These are phyloP conservation scores for Isatis tinctoria DNA, from an alignment of 345 rosid genomes.

Conservation along the genomic window DNA sequence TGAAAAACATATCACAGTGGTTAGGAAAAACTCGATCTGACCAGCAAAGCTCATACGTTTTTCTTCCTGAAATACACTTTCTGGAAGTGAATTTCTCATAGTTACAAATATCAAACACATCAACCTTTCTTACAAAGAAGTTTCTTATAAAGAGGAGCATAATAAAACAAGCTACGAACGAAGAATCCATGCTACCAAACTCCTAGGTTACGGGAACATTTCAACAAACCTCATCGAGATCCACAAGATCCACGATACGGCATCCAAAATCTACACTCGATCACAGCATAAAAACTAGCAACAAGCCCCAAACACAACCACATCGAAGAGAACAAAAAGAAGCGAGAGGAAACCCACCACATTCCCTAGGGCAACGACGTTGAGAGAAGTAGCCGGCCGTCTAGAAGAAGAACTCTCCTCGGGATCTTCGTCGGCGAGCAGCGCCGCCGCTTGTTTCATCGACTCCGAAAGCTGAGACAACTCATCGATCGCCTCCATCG, in stretches of 20 bases:
- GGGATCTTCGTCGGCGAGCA: conserved; percentile 90
- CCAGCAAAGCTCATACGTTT: neutral
- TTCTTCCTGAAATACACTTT: neutral
- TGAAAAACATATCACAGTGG: neutral
- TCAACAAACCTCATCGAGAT: conserved; percentile 29
- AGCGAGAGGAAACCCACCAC: conserved; percentile 54
- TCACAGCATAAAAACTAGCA: neutral
- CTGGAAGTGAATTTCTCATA: neutral
- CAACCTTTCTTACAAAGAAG: neutral
- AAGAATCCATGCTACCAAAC: neutral
- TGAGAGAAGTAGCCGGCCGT: conserved; percentile 69
- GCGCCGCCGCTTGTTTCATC: conserved; percentile 70
- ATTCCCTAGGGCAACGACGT: conserved; percentile 88
- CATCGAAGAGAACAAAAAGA: neutral
- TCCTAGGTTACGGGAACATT: neutral
- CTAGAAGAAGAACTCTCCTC: conserved; percentile 65
- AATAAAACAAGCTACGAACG: neutral
- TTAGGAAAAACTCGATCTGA: neutral
- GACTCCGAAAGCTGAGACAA: conserved; percentile 70
- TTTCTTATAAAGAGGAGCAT: neutral
- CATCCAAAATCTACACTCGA: conserved; percentile 20
- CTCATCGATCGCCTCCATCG: conserved; percentile 95
- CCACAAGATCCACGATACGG: conserved; percentile 2
- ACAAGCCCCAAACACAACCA: neutral
- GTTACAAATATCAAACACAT: conserved; percentile 5